Base-by-base conservation (phyloP, 2,329 filamentous ascomycete species). In the Torrubiellomyces zombiae region DNA sequence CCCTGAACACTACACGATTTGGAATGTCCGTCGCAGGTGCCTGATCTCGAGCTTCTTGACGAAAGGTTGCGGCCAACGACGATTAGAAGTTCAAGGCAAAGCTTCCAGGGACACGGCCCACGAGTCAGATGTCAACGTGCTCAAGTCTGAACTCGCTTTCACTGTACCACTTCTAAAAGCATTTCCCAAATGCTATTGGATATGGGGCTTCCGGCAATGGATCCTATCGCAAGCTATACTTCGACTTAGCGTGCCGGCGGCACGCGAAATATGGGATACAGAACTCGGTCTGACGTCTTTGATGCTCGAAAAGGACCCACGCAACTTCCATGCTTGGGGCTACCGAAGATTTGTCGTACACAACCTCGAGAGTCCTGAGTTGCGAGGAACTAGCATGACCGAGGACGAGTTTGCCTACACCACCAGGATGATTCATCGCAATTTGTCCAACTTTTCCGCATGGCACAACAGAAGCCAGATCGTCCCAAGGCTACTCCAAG, bases 1-100 rank as follows among this genome's bases (percentile, higher is more conserved):
- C 48, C 81, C 81, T 14, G 81, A 91, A 51, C 85, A 85, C 58
- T 89, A 89, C 55, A 86, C 81, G 28, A 66, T 82, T 63, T 91
- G 81, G 81, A 91, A 91, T 61, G 67, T 75, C 55, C 75, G 89
- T 45, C 75, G 89, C 40, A 66, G 67, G 42, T 74, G 67, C 53
- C 58, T 75, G 62, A 65, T 54, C 31, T 64, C 57, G 58, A 54
- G 57, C 40, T 63, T 57, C 50, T 66, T 68, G 39, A 70, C 59
- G n/a, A n/a, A n/a, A n/a, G n/a, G n/a, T n/a, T n/a, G n/a, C n/a
- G n/a, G n/a, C n/a, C n/a, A n/a, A n/a, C n/a, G n/a, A n/a, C n/a
- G n/a, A n/a, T n/a, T n/a, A n/a, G n/a, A n/a, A n/a, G n/a, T n/a
- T n/a, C n/a, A n/a, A n/a, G n/a, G n/a, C n/a, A n/a, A n/a, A n/a